These are phyloP conservation scores for Prillingera fragicola DNA, from an alignment of 1,284 basidiomycete species.

Conservation along the genomic window DNA sequence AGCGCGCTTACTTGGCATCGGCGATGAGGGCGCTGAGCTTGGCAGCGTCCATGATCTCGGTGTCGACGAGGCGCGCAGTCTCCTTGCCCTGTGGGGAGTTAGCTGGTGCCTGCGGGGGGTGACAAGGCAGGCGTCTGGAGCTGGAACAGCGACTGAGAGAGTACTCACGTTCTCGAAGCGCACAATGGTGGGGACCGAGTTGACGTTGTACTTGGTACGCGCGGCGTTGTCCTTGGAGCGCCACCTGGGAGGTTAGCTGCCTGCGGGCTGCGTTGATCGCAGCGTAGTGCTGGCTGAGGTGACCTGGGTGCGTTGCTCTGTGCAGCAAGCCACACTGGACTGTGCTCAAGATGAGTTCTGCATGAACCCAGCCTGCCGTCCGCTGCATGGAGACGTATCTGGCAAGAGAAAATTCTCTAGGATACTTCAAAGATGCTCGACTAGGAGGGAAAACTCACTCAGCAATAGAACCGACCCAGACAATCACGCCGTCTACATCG, in stretches of 20 bases:
- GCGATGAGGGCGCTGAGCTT: constrained; percentile 29
- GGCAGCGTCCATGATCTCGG: constrained; percentile 49
- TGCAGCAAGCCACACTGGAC: no score
- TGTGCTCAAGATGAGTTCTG: background rate
- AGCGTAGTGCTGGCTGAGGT: no score
- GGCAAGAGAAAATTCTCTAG: no score
- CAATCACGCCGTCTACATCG: constrained; percentile 54
- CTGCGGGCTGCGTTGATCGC: no score
- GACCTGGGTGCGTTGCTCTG: no score
- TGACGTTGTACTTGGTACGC: constrained; percentile 61
- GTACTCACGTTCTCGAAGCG: constrained; percentile 61
- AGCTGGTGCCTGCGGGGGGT: no score
- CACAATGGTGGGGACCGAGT: constrained; percentile 66
- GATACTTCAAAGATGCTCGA: no score
- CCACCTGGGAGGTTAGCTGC: no score
- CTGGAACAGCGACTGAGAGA: no score
- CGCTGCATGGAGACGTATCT: no score
- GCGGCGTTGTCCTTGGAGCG: constrained; percentile 58
- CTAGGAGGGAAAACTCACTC: constrained; percentile 61
- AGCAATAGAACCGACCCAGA: constrained; percentile 65
- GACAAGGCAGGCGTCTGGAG: no score
- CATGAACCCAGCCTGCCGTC: background rate
- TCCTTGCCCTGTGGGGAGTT: constrained; percentile 52
- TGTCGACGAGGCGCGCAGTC: constrained; percentile 58
- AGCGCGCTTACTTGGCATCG: no score